Evolutionary conservation across 176 grass and related monocot species (phyloP).

Genomic region (Pontederia paniculata): DNA sequence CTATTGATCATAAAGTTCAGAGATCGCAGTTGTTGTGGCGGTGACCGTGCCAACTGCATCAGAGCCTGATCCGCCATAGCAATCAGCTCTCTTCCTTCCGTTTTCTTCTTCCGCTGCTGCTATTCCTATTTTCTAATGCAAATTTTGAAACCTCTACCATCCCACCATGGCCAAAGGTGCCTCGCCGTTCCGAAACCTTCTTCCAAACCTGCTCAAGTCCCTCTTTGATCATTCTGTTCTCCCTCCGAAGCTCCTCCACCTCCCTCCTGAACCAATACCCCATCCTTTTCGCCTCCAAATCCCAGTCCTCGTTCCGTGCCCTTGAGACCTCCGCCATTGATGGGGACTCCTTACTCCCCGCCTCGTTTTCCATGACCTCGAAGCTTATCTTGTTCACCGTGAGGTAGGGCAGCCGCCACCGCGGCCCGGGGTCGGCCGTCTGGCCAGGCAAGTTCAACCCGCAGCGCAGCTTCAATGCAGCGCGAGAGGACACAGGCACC

Average conservation of each 20-base stretch:
- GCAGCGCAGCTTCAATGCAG: background rate
- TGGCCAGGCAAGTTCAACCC: background rate
- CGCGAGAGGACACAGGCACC: background rate
- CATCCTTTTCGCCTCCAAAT: background rate
- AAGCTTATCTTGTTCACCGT: constrained; percentile 3
- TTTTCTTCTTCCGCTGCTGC: background rate
- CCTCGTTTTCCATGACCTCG: background rate
- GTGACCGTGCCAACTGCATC: too few species aligned
- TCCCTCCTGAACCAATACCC: background rate
- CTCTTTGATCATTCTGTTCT: background rate
- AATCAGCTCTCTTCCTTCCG: background rate
- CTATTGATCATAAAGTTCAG: background rate
- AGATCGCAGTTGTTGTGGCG: background rate
- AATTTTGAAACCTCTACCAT: background rate
- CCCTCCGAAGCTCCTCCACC: background rate
- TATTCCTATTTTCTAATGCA: background rate
- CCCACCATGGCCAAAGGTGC: background rate
- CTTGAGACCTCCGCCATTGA: background rate
- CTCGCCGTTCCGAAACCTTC: background rate
- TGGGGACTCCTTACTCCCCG: background rate
- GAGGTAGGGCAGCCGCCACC: background rate
- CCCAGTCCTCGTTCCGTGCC: background rate
- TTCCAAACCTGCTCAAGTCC: background rate
- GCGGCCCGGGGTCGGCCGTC: background rate
- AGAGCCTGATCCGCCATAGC: background rate